Evolutionary conservation across 805 yeast species (phyloP).

Genomic region (Lachancea waltii): DNA sequence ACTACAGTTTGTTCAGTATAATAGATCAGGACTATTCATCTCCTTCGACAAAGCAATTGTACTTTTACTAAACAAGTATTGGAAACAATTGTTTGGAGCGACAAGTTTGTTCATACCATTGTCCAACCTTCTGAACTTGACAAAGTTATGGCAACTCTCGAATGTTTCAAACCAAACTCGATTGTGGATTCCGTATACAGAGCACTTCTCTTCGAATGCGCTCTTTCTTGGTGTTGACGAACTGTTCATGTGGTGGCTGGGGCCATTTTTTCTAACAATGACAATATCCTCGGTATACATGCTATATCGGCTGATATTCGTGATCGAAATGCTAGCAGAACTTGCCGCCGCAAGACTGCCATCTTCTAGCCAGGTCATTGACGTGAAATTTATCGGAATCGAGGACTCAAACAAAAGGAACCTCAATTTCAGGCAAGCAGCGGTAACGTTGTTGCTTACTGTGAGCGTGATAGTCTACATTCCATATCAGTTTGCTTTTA

Average conservation of each 20-base stretch:
- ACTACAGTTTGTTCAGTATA: slow-evolving; percentile 47
- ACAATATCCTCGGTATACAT: slow-evolving; percentile 17
- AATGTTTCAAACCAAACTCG: slow-evolving; percentile 52
- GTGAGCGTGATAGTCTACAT: slow-evolving; percentile 51
- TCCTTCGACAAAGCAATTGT: slow-evolving; percentile 43
- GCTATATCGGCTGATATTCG: slow-evolving; percentile 4
- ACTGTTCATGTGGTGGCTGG: slow-evolving; percentile 46
- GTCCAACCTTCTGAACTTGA: slow-evolving; percentile 32
- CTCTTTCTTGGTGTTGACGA: slow-evolving; percentile 66
- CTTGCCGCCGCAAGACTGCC: neutral
- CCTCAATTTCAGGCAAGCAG: slow-evolving; percentile 15
- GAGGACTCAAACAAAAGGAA: neutral
- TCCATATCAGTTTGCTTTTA: slow-evolving; percentile 77
- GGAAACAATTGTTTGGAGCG: slow-evolving; percentile 21
- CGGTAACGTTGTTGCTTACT: slow-evolving; percentile 37
- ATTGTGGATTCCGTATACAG: slow-evolving; percentile 36
- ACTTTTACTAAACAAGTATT: slow-evolving; percentile 30
- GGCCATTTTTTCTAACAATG: slow-evolving; percentile 43
- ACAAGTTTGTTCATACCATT: slow-evolving; percentile 30
- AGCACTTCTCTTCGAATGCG: slow-evolving; percentile 42
- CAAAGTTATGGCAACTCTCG: slow-evolving; percentile 35
- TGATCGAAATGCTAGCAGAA: slow-evolving; percentile 3
- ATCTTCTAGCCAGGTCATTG: neutral
- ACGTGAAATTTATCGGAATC: neutral
- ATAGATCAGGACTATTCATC: slow-evolving; percentile 35